These are phyloP conservation scores for Lavandula angustifolia DNA, from an alignment of 257 asterid genomes.

Conservation along the genomic window DNA sequence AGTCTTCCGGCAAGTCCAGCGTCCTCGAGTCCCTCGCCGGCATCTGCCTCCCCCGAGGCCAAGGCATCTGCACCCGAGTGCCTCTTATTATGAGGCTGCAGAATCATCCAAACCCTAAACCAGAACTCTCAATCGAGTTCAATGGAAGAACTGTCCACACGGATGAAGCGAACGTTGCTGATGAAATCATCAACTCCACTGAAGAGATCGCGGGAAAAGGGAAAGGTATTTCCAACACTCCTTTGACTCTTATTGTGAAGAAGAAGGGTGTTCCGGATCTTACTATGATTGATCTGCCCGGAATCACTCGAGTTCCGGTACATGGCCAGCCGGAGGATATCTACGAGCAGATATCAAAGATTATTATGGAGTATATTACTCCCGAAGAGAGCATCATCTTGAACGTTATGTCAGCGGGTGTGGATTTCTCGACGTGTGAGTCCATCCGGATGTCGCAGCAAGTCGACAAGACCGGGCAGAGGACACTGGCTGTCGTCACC, in stretches of 20 bases:
- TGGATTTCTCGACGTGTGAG: constrained; percentile 29
- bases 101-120: constrained; percentile 18
- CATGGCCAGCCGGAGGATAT: constrained; percentile 40
- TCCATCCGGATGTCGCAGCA: constrained; percentile 26
- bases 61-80: constrained; percentile 54
- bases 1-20: constrained; percentile 55
- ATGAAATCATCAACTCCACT: constrained; percentile 32
- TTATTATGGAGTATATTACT: constrained; percentile 1
- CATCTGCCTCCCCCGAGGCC: constrained; percentile 56
- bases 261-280: constrained; percentile 47
- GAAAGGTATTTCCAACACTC: constrained; percentile 38
- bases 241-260: constrained; percentile 40
- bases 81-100: constrained; percentile 47
- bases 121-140: constrained; percentile 40
- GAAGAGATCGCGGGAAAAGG: constrained; percentile 40
- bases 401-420: constrained; percentile 9
- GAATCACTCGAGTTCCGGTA: constrained; percentile 47
- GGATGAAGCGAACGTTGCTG: constrained; percentile 30
- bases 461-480: constrained; percentile 40
- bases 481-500: constrained; percentile 47
- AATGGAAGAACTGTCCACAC: constrained; percentile 27
- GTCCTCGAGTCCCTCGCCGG: constrained; percentile 55
- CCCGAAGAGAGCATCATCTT: constrained; percentile 26
- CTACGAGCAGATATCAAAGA: constrained; percentile 17
- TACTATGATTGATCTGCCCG: constrained; percentile 48